Conservation (phyloP, 2,329 filamentous ascomycete species). For the Botrytis sinoallii region DNA sequence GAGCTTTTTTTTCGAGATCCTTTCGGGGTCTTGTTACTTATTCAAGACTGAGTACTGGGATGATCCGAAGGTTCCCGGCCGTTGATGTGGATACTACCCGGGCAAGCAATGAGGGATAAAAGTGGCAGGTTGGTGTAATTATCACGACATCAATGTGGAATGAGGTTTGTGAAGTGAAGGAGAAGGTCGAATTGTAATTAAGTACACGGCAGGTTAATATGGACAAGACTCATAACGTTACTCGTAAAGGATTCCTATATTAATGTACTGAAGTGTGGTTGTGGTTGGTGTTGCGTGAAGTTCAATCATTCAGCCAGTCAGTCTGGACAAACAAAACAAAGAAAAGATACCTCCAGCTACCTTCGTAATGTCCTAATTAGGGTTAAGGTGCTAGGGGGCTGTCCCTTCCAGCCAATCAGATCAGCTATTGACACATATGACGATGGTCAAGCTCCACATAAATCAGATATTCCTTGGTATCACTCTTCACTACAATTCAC, state of each 20-base stretch:
- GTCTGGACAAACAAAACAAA: background rate
- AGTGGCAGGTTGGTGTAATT: background rate
- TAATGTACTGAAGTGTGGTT: background rate
- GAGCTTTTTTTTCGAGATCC: background rate
- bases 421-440: background rate
- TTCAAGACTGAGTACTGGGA: background rate
- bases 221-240: background rate
- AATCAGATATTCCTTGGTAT: constrained; percentile 1
- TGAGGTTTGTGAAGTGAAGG: background rate
- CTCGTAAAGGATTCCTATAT: background rate
- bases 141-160: background rate
- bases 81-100: background rate
- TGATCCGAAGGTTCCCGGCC: background rate
- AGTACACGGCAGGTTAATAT: background rate
- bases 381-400: background rate
- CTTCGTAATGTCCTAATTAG: background rate
- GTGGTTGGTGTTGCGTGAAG: background rate
- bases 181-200: background rate
- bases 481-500: background rate
- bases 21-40: background rate
- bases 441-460: background rate
- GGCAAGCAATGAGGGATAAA: background rate
- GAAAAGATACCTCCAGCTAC: background rate
- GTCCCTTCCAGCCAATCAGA: background rate
- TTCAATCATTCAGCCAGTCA: background rate